Base-by-base conservation (phyloP, 2,329 filamentous ascomycete genomes). In the Fusarium papillatum region DNA sequence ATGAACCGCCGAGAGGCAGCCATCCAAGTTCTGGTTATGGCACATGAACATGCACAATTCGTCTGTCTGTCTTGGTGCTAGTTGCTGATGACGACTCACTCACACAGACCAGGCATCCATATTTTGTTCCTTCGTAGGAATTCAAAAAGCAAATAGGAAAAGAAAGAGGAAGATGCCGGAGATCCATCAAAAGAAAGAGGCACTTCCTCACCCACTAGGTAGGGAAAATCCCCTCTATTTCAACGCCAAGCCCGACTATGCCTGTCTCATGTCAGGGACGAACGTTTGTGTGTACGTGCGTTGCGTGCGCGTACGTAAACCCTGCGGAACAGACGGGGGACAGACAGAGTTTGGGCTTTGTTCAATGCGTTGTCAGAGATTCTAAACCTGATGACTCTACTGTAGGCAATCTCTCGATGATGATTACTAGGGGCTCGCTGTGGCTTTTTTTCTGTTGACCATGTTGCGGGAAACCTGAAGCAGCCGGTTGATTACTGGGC, bases 1-100 rank as follows among this genome's bases (percentile, higher is more conserved):
- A 34, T 14, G n/a, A 17, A 65, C 61, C 70, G 57, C 50, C 50
- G 17, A 71, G 61, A 74, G 61, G 69, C 31, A 66, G 64, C 60
- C 59, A 50, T 72, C 57, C 57, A 29, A 26, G 34, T 22, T 7
- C 31, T 61, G 19, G 53, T 26, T 43, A 62, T 46, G 38, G 57
- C 61, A 46, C 57, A 55, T 64, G 50, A 50, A 16, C 62, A 59
- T 57, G 41, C 39, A 46, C 19, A 36, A 29, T 62, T 43, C 38
- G 26, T 64, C 11, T 34, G 26, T 64, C 11, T 34, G 11, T 55
- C 55, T 22, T 66, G 39, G 22, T 38, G 41, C 48, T 71, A 36
- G 59, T 48, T 65, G 62, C 48, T 76, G 73, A 75, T 69, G 73
- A 75, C 73, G 73, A 74, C 73, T 75, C 72, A 74, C 73, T 75